A percentile compares a stretch with the other conserved stretches of the same genome.
These are phyloP conservation scores for Phytopythium boreale DNA, from an alignment of 352 stramenopile genomes.

Conservation along the genomic window DNA sequence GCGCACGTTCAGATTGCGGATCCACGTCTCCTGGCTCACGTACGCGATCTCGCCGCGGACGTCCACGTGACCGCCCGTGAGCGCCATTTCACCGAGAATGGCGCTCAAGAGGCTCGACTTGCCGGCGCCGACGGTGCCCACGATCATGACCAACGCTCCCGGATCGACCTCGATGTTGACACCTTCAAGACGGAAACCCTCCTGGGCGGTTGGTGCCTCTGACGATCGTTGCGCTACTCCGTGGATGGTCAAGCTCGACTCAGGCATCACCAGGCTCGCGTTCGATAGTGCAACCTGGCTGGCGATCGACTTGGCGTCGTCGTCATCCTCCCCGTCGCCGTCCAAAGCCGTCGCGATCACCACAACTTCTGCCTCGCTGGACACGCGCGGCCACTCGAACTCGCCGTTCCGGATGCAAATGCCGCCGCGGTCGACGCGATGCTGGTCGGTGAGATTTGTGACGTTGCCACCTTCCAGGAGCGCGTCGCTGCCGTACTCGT, in stretches of 20 bases:
- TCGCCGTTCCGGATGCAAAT: no score
- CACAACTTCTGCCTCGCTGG: no score
- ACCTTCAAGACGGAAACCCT: not conserved
- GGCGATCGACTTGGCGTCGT: no score
- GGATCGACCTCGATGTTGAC: conserved; percentile 38
- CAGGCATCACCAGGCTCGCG: no score
- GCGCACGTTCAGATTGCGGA: conserved; percentile 26
- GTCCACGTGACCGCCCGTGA: not conserved
- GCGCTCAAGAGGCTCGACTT: conserved; percentile 53
- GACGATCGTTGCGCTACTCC: no score
- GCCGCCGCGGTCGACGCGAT: no score
- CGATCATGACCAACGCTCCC: conserved; percentile 51
- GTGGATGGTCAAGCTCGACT: no score
- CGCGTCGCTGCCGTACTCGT: conserved; percentile 13
- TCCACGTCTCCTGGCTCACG: conserved; percentile 38
- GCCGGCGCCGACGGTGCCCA: conserved; percentile 47
- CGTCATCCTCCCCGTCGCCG: no score
- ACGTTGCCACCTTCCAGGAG: not conserved
- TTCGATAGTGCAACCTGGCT: no score
- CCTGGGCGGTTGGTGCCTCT: not conserved
- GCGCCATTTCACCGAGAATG: conserved; percentile 12
- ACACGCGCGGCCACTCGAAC: no score
- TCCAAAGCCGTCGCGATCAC: no score
- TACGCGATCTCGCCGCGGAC: conserved; percentile 20
- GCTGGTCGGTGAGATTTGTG: no score